Evolutionary conservation across 108 stramenopile species (phyloP), one percentile per base, ranked within the genome.

Genomic region (Nitzschia inconspicua): DNA sequence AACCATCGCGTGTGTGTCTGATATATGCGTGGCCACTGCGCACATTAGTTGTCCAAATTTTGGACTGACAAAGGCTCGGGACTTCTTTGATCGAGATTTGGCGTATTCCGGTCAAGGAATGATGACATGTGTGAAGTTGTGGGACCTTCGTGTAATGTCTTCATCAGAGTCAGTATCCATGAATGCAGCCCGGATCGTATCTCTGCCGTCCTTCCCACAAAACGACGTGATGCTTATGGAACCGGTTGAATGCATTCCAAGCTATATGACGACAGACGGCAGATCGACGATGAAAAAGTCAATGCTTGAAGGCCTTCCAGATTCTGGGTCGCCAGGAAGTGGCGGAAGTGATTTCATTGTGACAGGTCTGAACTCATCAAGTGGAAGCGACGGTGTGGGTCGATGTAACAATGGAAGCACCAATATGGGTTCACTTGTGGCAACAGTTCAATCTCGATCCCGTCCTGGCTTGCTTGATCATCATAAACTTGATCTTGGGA

Each of bases 101-200:
- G 30, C 41, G 0, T 35, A 60, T 14, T 14, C 29, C 7, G 42
- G 42, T 25, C 19, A 44, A 5, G 43, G 32, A 35, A 44, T 44
- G 44, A 35, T 31, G 2, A 47, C 60, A 5, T 47, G 60, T 22
- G 47, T 72, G 22, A 65, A 72, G 29, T 47, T 65, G 7, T 72
- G 70, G 70, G 70, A 72, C 42, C 18, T 72, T 4, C 49, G 70
- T 20, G 65, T 72, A 64, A 13, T 46, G 5, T 46, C 44, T 6
- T n/a, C 44, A 46, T 13, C 44, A 8, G 18, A 20, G n/a, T 7
- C 6, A 20, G 44, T 20, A 16, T n/a, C n/a, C n/a, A n/a, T n/a
- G n/a, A 46, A 46, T 46, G 7, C 7, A 13, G 6, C 20, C 5
- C 20, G 18, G n/a, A 46, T 5, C 6, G 20, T 46, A 13, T 20